A percentile compares a stretch with the other conserved stretches of the same genome.
phyloP scores from a whole-genome alignment of 768 basidiomycete genomes.

The Tylopilus sp. region DNA sequence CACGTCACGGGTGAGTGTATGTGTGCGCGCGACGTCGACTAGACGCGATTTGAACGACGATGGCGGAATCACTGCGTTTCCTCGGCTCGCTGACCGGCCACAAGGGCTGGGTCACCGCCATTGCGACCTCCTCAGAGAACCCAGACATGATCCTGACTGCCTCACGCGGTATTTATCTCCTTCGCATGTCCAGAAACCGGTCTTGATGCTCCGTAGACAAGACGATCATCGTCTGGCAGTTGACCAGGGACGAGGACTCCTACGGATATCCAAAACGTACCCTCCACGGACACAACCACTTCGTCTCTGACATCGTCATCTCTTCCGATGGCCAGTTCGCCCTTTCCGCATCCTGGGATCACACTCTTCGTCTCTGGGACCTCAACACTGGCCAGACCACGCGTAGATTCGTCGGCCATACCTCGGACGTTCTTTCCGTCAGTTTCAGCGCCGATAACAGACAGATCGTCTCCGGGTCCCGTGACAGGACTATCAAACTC shows the following conservation, averaged over 20 bases:
- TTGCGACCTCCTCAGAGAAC: slow-evolving; percentile 97
- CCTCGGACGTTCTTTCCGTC: slow-evolving; percentile 95
- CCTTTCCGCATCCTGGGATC: slow-evolving; percentile 99
- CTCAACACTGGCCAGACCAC: slow-evolving; percentile 96
- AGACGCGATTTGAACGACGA: slow-evolving; percentile 34
- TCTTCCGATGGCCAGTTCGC: slow-evolving; percentile 99
- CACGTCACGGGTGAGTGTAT: slow-evolving; percentile 38
- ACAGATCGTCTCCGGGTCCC: slow-evolving; percentile 97
- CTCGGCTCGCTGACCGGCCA: slow-evolving; percentile 90
- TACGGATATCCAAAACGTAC: slow-evolving; percentile 98
- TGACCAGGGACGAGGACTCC: slow-evolving; percentile 87
- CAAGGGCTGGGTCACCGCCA: slow-evolving; percentile 98
- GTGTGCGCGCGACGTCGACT: slow-evolving; percentile 21
- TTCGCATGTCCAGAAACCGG: slow-evolving; percentile 3
- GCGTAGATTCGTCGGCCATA: slow-evolving; percentile 97
- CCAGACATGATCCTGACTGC: slow-evolving; percentile 99
- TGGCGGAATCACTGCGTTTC: slow-evolving; percentile 86
- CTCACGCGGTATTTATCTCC: slow-evolving; percentile 73
- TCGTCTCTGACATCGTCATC: slow-evolving; percentile 97
- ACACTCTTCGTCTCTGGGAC: slow-evolving; percentile 99
- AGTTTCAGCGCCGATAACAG: slow-evolving; percentile 99
- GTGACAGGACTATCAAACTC: slow-evolving; percentile 96
- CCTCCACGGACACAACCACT: slow-evolving; percentile 98
- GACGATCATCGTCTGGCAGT: slow-evolving; percentile 99
- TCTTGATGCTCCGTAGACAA: slow-evolving; percentile 68